These are phyloP conservation scores for Crithidia mellificae DNA, from an alignment of 208 protist genomes.

Conservation along the genomic window DNA sequence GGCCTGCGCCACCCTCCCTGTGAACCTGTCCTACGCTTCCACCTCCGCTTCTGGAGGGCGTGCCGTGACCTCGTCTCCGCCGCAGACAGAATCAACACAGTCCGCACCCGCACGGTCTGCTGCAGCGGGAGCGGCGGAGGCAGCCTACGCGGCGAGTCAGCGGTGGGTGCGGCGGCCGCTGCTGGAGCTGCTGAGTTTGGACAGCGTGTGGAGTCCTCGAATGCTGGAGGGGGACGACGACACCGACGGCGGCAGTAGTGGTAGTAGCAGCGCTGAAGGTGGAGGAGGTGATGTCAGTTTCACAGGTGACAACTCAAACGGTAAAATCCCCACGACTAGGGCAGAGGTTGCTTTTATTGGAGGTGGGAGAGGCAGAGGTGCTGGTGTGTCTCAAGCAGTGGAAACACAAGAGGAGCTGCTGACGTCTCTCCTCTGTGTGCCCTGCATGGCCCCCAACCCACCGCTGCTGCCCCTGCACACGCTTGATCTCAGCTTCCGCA, in stretches of 20 bases:
- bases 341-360: too few species aligned
- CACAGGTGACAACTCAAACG: too few species aligned
- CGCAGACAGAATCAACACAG: too few species aligned
- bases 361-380: neutral
- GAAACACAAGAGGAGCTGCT: neutral
- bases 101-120: too few species aligned
- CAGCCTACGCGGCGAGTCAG: neutral
- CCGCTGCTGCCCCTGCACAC: conserved; percentile 23
- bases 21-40: too few species aligned
- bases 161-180: conserved; percentile 8
- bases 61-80: too few species aligned
- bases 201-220: conserved; percentile 10
- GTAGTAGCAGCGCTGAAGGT: neutral
- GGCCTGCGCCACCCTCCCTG: too few species aligned
- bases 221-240: too few species aligned
- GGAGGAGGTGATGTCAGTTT: neutral
- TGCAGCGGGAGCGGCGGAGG: conserved; percentile 1
- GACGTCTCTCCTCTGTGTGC: neutral
- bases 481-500: conserved; percentile 17
- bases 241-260: neutral
- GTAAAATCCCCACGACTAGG: too few species aligned
- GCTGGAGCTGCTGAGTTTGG: conserved; percentile 10
- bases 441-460: neutral
- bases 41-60: too few species aligned
- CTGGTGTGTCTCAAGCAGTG: too few species aligned